Base-by-base conservation (phyloP, 495 filamentous ascomycete species). In the Trichocladium uniseriatum region DNA sequence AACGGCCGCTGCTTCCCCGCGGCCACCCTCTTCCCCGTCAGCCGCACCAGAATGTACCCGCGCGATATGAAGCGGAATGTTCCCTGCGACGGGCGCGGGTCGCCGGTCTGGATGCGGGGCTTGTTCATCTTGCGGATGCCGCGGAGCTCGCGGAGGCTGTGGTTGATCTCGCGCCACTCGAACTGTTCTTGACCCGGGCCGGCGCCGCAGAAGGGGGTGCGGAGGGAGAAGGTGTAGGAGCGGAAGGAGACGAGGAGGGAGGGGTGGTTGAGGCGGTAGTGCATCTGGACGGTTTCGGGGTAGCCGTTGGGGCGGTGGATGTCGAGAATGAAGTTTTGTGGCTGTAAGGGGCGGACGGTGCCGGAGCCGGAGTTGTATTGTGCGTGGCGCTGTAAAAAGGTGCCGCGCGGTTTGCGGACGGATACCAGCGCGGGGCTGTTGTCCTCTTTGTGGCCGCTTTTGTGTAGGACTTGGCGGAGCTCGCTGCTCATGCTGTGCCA, bases 391-490 rank as follows among this genome's bases (percentile, higher is more conserved):
- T n/a, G n/a, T n/a, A n/a, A n/a, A n/a, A n/a, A n/a, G n/a, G n/a
- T n/a, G n/a, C n/a, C n/a, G n/a, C n/a, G n/a, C n/a, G n/a, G n/a
- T n/a, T 38, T 18, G 32, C 38, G 29, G 20, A 53, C 24, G 15
- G 38, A 19, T 1, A 53, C 34, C 1, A 48, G 15, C 0, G 45
- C 31, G 1, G 29, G 24, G 37, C 22, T 41, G 6, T 44, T 39
- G 28, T 48, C 38, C 31, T 31, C 36, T 21, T 48, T 53, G 45
- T 44, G 51, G 13, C 20, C 51, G 32, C n/a, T 32, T 16, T 35
- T 37, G 32, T 48, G 51, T 11, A 53, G 31, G 21, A 44, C 15
- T n/a, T 21, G 31, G n/a, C 45, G 43, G 6, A 15, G 44, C 3
- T 45, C 9, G 43, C 43, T 18, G 2, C 10, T 6, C 16, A 11